Base-by-base conservation (phyloP, 345 rosid genomes). In the Chamaenerion angustifolium region DNA sequence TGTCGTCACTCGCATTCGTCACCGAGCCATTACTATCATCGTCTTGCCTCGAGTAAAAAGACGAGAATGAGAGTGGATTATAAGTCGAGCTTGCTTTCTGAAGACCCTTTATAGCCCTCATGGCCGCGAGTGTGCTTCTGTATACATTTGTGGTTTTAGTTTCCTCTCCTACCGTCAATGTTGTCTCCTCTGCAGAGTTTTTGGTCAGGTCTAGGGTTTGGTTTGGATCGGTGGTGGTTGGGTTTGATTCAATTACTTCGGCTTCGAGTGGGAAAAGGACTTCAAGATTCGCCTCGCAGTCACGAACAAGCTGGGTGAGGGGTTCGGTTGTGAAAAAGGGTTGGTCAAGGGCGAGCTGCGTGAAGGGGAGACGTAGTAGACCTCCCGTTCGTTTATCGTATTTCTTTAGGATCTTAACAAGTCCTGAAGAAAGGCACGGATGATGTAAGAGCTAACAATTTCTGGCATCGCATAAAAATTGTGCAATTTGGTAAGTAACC, bases 61-160 rank as follows among this genome's bases (percentile, higher is more conserved):
- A 74, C 0, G 97, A 85, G 61, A 78, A 69, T 0, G 94, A 88
- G 46, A 82, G 49, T 1, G 97, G 97, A 64, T 80, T 80, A 48
- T 58, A 71, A 1, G 95, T 89, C n/a, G 97, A 89, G 73, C 97
- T 89, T 18, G 87, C 87, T 65, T 77, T 85, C 58, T 69, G 86
- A 57, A 89, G 86, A 57, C 97, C 94, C 37, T 68, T 66, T 44
- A 89, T 82, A 2, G 97, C 84, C 66, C 78, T 77, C 89, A 89
- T 85, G 19, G 97, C 97, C 54, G 97, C 97, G 46, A 89, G 85
- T 45, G 95, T 89, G 64, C 97, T 76, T 40, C 89, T 74, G 54
- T 89, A 89, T 16, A 85, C 72, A 64, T 81, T 85, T 18, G 72
- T 66, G 15, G 25, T 21, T 21, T 21, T 21, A 2, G 81, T 72